Evolutionary conservation across 306 rosid species (phyloP), one percentile per base, ranked within the genome.

Genomic region (Sicyos edulis): DNA sequence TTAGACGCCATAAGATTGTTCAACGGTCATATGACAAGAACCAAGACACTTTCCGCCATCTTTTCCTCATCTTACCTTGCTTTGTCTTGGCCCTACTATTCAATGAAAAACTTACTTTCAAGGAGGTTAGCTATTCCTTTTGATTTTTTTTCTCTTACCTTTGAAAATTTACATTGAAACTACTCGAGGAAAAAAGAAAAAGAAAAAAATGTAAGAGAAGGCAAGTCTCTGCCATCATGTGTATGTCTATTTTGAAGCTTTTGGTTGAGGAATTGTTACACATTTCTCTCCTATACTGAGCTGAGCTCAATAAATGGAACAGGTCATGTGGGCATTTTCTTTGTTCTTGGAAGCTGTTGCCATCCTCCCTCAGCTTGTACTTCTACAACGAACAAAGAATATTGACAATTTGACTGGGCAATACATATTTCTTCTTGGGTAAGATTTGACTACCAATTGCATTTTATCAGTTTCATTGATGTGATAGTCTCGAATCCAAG

Each of bases 381-480:
- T 92, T 70, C 78, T 92, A 73, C 96, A 92, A 80, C 85, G 95
- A 78, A 92, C 97, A 12, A 86, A 92, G 81, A 92, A 92, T 79
- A 92, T 92, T 82, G 97, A 92, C 83, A 92, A 92, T 81, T 83
- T 92, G 81, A 92, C 97, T 1, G 97, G 97, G 72, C 92, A 92
- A 89, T 92, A 92, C 74, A 85, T 92, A 61, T 73, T 92, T 76
- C 95, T 89, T 60, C 96, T 92, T 45, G 97, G 96, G 97, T 92
- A 86, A 79, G 85, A 62, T 71, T 34, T 49, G 56, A 21, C 52
- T 45, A 12, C 54, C 54, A 66, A 66, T 42, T 5, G 9, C 37
- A 66, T 66, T 64, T 44, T 17, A 19, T 19, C 6, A 66, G 37
- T 47, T 2, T 19, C 9, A 21, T 45, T 45, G 52, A 22, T 49